Conservation (phyloP, 208 protist species). For the Spongospora subterranea region DNA sequence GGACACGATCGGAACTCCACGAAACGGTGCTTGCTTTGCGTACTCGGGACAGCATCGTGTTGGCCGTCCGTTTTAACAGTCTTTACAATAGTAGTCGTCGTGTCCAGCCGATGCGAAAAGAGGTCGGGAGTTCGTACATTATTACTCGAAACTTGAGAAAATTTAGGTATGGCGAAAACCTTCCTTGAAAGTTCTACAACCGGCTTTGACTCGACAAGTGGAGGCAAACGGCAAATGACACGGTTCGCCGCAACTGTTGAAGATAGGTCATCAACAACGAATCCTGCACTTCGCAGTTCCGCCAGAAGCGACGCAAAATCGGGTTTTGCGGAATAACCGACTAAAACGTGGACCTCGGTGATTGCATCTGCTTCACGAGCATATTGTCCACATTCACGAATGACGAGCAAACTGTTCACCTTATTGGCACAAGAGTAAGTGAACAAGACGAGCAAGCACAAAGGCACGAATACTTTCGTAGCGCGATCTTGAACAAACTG, state of each 20-base stretch:
- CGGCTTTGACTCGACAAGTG: background rate
- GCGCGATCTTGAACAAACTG: background rate
- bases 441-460: background rate
- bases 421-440: background rate
- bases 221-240: background rate
- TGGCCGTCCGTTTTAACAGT: background rate
- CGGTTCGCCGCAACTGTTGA: background rate
- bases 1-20: background rate
- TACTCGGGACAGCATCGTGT: background rate
- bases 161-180: background rate
- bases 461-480: background rate
- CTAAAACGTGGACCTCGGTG: background rate
- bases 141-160: background rate
- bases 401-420: background rate
- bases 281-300: background rate
- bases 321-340: background rate
- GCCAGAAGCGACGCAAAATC: background rate
- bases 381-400: constrained; percentile 45
- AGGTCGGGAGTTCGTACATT: background rate
- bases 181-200: background rate
- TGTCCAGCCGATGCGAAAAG: background rate
- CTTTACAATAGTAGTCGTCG: background rate
- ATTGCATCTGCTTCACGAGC: background rate
- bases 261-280: background rate
- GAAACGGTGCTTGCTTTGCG: background rate